Evolutionary conservation across 2,329 filamentous ascomycete genomes (phyloP).

Genomic region (Graphilbum ipis-grandicollis): DNA sequence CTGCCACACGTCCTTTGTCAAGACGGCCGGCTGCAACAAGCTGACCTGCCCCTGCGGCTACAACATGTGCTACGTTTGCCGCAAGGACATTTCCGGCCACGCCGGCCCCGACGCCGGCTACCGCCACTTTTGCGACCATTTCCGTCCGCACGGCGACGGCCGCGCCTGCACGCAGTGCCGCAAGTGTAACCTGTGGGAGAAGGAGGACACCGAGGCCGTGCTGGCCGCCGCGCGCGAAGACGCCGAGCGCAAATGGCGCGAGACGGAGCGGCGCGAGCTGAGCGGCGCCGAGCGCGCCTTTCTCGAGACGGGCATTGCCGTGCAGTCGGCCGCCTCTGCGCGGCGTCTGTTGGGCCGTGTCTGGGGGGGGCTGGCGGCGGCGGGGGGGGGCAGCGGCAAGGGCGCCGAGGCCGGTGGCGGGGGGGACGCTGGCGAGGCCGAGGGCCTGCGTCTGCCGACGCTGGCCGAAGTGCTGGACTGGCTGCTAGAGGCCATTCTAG

Average conservation of each 20-base stretch:
- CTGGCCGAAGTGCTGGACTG: conserved; percentile 27
- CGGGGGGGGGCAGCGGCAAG: too few species aligned
- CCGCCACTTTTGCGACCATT: conserved; percentile 90
- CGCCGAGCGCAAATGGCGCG: conserved; percentile 55
- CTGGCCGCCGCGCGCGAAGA: conserved; percentile 51
- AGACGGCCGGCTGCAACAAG: conserved; percentile 90
- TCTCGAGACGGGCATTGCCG: conserved; percentile 34
- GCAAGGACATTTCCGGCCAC: conserved; percentile 46
- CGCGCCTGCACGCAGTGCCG: conserved; percentile 62
- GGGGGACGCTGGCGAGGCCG: conserved; percentile 4
- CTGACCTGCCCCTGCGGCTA: conserved; percentile 91
- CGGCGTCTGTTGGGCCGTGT: not conserved
- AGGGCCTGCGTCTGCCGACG: conserved; percentile 14
- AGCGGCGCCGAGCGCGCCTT: conserved; percentile 37
- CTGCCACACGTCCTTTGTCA: conserved; percentile 85
- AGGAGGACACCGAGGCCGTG: conserved; percentile 54
- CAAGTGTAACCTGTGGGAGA: conserved; percentile 63
- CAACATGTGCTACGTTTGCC: conserved; percentile 95
- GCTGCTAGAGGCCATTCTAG: conserved; percentile 25
- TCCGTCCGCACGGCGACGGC: conserved; percentile 60
- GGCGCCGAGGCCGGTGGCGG: too few species aligned
- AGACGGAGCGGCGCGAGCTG: conserved; percentile 41
- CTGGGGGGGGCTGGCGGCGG: too few species aligned
- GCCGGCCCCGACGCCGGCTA: conserved; percentile 49
- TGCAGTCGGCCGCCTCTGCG: not conserved